Evolutionary conservation across 805 yeast genomes (phyloP).

Genomic region (Sugiyamaella valdiviana): DNA sequence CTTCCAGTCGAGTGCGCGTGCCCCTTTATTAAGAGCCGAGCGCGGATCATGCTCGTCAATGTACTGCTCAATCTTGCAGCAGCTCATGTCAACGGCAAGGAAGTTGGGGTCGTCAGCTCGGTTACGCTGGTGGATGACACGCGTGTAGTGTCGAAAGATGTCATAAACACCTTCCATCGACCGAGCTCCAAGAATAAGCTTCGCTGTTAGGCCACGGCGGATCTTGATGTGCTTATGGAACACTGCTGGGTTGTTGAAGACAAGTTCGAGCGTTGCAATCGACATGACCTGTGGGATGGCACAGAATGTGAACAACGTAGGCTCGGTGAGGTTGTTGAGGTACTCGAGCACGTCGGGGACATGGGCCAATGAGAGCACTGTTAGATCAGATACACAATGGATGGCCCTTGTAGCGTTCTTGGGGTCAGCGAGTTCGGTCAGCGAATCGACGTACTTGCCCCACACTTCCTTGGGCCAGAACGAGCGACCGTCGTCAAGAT

Average conservation of each 20-base stretch:
- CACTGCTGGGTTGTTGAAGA: conserved; percentile 73
- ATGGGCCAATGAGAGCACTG: conserved; percentile 70
- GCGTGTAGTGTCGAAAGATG: conserved; percentile 70
- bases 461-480: conserved; percentile 97
- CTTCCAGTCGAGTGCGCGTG: too few species aligned
- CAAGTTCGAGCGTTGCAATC: conserved; percentile 82
- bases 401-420: conserved; percentile 51
- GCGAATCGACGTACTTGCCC: conserved; percentile 63
- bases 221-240: conserved; percentile 73
- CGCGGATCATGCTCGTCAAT: conserved; percentile 45
- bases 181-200: conserved; percentile 65
- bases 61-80: conserved; percentile 85
- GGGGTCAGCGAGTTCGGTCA: conserved; percentile 53
- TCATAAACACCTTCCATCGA: conserved; percentile 67
- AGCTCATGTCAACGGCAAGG: conserved; percentile 70
- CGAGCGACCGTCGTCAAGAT: conserved; percentile 81
- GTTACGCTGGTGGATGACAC: conserved; percentile 71
- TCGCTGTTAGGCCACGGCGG: conserved; percentile 81
- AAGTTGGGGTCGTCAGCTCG: conserved; percentile 81
- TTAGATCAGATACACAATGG: conserved; percentile 73
- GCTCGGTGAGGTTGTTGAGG: conserved; percentile 70
- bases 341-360: conserved; percentile 70
- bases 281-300: conserved; percentile 99
- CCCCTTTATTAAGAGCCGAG: conserved; percentile 11
- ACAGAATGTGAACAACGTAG: conserved; percentile 81